A percentile compares a stretch with the other conserved stretches of the same genome.
These are phyloP conservation scores for Inga laurina DNA, from an alignment of 306 rosid genomes.

Conservation along the genomic window DNA sequence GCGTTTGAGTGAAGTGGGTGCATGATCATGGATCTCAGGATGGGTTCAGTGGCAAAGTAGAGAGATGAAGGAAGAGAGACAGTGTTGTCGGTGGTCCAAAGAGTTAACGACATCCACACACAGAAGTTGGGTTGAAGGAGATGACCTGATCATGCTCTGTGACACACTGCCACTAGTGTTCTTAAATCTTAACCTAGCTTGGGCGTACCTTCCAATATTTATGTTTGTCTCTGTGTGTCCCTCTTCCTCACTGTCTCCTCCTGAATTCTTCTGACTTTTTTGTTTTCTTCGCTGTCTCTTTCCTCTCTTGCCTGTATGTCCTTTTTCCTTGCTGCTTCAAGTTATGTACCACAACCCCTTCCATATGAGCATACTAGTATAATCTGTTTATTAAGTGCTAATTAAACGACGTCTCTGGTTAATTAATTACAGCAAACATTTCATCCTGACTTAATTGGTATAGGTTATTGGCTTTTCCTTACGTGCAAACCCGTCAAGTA, in stretches of 20 bases:
- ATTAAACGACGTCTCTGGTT: not conserved
- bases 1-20: not conserved
- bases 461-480: not conserved
- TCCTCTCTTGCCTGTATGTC: not conserved
- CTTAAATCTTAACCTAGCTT: not conserved
- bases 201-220: not conserved
- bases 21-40: not conserved
- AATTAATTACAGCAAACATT: not conserved
- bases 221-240: not conserved
- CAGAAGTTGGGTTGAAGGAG: not conserved
- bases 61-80: not conserved
- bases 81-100: not conserved
- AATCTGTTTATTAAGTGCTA: not conserved
- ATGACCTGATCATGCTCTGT: conserved; percentile 8
- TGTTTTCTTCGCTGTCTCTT: conserved; percentile 1
- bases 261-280: not conserved
- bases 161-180: not conserved
- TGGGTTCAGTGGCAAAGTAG: not conserved
- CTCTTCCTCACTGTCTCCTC: not conserved
- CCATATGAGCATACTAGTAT: not conserved
- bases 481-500: not conserved
- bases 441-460: not conserved
- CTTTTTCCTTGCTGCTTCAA: not conserved
- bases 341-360: not conserved
- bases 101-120: not conserved